phyloP scores from a whole-genome alignment of 2,329 filamentous ascomycete species.

The Bimuria novae-zelandiae region DNA sequence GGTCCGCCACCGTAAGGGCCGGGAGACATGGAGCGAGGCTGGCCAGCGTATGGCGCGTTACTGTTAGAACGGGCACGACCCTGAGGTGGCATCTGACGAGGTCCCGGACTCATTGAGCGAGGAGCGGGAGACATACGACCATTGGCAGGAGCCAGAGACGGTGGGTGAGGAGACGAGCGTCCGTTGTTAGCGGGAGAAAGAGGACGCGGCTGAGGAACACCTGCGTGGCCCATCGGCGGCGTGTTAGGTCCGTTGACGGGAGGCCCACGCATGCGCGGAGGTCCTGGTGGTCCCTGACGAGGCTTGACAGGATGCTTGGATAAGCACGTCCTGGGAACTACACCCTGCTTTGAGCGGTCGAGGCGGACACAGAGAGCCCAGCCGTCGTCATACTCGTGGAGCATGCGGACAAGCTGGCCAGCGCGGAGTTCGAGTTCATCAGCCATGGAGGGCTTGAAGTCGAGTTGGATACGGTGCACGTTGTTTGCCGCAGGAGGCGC shows the following conservation, averaged over 20 bases:
- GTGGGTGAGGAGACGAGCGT: slow-evolving; percentile 54
- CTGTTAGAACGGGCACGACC: slow-evolving; percentile 43
- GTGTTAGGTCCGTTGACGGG: slow-evolving; percentile 22
- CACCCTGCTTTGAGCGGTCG: slow-evolving; percentile 89
- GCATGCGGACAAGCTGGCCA: slow-evolving; percentile 82
- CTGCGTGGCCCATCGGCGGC: slow-evolving; percentile 38
- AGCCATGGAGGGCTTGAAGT: slow-evolving; percentile 89
- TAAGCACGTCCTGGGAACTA: slow-evolving; percentile 89
- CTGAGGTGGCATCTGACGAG: slow-evolving; percentile 22
- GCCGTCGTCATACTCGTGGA: slow-evolving; percentile 97
- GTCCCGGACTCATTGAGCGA: slow-evolving; percentile 42
- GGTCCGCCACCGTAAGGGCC: slow-evolving; percentile 46
- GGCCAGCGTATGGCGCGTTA: slow-evolving; percentile 43
- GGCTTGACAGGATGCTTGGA: slow-evolving; percentile 92
- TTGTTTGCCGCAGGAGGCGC: slow-evolving; percentile 58
- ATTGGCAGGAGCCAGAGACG: slow-evolving; percentile 49
- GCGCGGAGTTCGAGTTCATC: slow-evolving; percentile 84
- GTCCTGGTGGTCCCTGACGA: slow-evolving; percentile 62
- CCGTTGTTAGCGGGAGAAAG: slow-evolving; percentile 54
- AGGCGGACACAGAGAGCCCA: slow-evolving; percentile 94
- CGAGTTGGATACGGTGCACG: slow-evolving; percentile 91
- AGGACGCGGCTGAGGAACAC: slow-evolving; percentile 38
- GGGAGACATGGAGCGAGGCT: slow-evolving; percentile 46
- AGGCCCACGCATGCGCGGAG: slow-evolving; percentile 45
- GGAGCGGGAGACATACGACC: slow-evolving; percentile 37